Conservation (phyloP, 192 early-diverging fungal species). For the Coemansia sp. region DNA sequence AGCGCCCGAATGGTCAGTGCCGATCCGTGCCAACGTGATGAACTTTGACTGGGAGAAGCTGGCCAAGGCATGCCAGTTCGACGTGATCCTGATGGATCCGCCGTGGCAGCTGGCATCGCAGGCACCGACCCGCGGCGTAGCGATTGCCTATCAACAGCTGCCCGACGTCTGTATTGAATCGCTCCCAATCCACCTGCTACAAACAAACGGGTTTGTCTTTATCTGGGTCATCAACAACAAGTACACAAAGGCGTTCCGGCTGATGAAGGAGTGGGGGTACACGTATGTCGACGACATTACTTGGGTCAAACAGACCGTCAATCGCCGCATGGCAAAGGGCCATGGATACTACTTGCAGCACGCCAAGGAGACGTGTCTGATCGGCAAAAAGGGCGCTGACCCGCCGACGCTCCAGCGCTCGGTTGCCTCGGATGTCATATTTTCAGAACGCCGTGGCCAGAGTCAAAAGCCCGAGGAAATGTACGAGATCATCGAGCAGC, state of each 20-base stretch:
- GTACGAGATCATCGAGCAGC: slow-evolving; percentile 92
- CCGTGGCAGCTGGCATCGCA: slow-evolving; percentile 96
- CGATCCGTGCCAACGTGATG: slow-evolving; percentile 93
- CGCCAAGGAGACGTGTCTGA: slow-evolving; percentile 95
- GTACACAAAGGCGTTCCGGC: slow-evolving; percentile 90
- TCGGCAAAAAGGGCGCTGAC: slow-evolving; percentile 84
- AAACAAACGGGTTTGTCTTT: slow-evolving; percentile 88
- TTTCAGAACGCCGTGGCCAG: slow-evolving; percentile 89
- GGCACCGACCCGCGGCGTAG: slow-evolving; percentile 87
- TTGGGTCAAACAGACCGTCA: slow-evolving; percentile 97
- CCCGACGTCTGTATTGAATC: slow-evolving; percentile 92
- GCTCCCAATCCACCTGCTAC: slow-evolving; percentile 82
- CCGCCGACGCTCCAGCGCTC: slow-evolving; percentile 70
- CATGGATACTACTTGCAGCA: slow-evolving; percentile 98
- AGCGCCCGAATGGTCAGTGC: slow-evolving; percentile 91
- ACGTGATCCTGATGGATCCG: slow-evolving; percentile 92
- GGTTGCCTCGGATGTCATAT: slow-evolving; percentile 86
- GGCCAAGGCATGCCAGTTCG: slow-evolving; percentile 82
- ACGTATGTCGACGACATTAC: slow-evolving; percentile 93
- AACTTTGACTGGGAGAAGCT: slow-evolving; percentile 91
- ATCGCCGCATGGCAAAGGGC: slow-evolving; percentile 94
- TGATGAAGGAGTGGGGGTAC: slow-evolving; percentile 96
- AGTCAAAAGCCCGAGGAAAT: slow-evolving; percentile 96
- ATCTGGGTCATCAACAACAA: slow-evolving; percentile 99
- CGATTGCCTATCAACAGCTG: slow-evolving; percentile 93